A percentile compares a stretch with the other conserved stretches of the same genome.
Evolutionary conservation across 2,329 filamentous ascomycete species (phyloP).

Genomic region (Calycina marina): DNA sequence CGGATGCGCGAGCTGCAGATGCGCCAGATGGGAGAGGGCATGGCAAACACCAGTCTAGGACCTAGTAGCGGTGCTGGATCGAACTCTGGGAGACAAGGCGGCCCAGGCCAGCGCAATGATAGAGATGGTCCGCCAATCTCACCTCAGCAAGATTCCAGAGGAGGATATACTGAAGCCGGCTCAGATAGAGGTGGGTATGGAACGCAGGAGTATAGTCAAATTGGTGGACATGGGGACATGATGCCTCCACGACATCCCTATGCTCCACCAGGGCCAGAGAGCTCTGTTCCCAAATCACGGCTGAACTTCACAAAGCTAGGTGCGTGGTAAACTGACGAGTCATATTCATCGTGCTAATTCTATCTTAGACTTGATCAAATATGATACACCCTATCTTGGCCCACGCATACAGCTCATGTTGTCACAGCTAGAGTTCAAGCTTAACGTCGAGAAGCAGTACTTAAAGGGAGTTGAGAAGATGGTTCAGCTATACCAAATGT

Average conservation of each 20-base stretch:
- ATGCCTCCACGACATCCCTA: slow-evolving; percentile 75
- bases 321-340: slow-evolving; percentile 29
- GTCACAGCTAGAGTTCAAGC: slow-evolving; percentile 95
- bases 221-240: slow-evolving; percentile 52
- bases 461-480: slow-evolving; percentile 99
- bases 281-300: slow-evolving; percentile 55
- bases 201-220: slow-evolving; percentile 36
- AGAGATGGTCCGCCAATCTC: slow-evolving; percentile 41
- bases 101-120: slow-evolving; percentile 30
- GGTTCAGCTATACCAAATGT: slow-evolving; percentile 94
- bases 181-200: slow-evolving; percentile 51
- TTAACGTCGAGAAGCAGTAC: slow-evolving; percentile 97
- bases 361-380: slow-evolving; percentile 84
- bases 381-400: slow-evolving; percentile 87
- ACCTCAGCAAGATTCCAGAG: slow-evolving; percentile 56
- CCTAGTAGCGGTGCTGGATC: slow-evolving; percentile 26
- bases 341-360: slow-evolving; percentile 8
- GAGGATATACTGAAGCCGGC: slow-evolving; percentile 29
- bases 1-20: slow-evolving; percentile 78
- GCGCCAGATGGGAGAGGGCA: slow-evolving; percentile 54
- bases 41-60: slow-evolving; percentile 51
- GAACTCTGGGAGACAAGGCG: slow-evolving; percentile 28
- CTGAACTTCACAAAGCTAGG: slow-evolving; percentile 95
- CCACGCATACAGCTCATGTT: slow-evolving; percentile 98
- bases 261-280: slow-evolving; percentile 52